Evolutionary conservation across 305 asterid genomes (phyloP).

Genomic region (Petunia hybrid): DNA sequence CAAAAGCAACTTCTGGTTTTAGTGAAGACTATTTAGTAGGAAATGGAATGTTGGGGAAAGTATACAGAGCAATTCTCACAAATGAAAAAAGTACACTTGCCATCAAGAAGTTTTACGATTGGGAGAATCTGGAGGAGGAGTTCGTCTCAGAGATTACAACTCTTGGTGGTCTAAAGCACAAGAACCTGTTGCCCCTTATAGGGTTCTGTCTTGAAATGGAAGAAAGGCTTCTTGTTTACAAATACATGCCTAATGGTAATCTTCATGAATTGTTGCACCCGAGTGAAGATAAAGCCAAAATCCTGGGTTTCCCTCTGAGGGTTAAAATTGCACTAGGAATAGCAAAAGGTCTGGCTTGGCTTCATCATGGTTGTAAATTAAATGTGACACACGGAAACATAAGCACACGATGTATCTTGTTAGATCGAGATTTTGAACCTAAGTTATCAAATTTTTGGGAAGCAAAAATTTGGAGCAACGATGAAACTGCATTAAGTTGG

Average conservation of each 20-base stretch:
- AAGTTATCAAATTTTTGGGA: conserved; percentile 41
- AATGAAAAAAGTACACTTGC: conserved; percentile 36
- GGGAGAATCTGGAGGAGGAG: conserved; percentile 24
- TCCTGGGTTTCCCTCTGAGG: conserved; percentile 35
- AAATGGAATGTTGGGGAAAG: conserved; percentile 36
- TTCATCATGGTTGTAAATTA: conserved; percentile 33
- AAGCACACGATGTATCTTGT: conserved; percentile 36
- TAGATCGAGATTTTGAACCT: conserved; percentile 43
- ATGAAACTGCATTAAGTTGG: conserved; percentile 1
- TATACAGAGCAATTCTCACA: conserved; percentile 38
- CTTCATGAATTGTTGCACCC: conserved; percentile 42
- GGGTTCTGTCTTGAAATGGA: conserved; percentile 40
- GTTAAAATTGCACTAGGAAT: conserved; percentile 34
- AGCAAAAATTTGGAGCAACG: conserved; percentile 24
- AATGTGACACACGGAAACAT: conserved; percentile 41
- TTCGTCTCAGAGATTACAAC: conserved; percentile 38
- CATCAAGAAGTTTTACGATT: conserved; percentile 34
- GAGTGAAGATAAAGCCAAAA: neutral
- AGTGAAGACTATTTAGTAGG: conserved; percentile 36
- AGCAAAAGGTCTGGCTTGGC: conserved; percentile 46
- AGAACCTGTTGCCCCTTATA: conserved; percentile 40
- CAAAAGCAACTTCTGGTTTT: conserved; percentile 37
- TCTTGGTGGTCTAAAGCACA: conserved; percentile 39
- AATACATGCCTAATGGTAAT: conserved; percentile 48
- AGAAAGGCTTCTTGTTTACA: conserved; percentile 42